Evolutionary conservation across 1,284 basidiomycete genomes (phyloP).

Genomic region (Austropuccinia psidii): DNA sequence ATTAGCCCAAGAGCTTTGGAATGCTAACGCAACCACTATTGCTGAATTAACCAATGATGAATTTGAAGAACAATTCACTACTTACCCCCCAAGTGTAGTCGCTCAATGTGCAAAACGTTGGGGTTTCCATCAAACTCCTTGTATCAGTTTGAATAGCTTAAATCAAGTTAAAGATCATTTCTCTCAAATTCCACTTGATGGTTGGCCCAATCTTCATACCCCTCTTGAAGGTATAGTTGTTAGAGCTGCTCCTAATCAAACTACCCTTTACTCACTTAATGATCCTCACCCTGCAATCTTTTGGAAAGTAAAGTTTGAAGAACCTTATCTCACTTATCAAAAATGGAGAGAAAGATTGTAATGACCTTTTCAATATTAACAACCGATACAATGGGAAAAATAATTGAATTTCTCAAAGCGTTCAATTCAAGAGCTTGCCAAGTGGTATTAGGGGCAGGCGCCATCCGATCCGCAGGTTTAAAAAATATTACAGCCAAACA

Average conservation of each 20-base stretch:
- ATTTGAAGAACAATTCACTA: conserved; percentile 94
- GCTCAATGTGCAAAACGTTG: conserved; percentile 75
- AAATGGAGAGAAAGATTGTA: conserved; percentile 98
- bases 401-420: too few relatives aligned
- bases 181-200: conserved; percentile 53
- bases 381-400: too few relatives aligned
- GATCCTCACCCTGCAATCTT: conserved; percentile 84
- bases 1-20: conserved; percentile 69
- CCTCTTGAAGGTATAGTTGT: conserved; percentile 95
- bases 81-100: conserved; percentile 62
- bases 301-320: conserved; percentile 99
- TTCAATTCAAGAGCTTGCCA: too few relatives aligned
- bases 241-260: conserved; percentile 30
- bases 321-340: conserved; percentile 97
- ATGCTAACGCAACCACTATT: conserved; percentile 77
- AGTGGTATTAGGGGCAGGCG: too few relatives aligned
- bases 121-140: conserved; percentile 80
- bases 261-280: conserved; percentile 39
- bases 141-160: conserved; percentile 58
- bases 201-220: conserved; percentile 65
- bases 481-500: too few relatives aligned
- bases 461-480: too few relatives aligned
- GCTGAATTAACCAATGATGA: conserved; percentile 85
- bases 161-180: conserved; percentile 56
- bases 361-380: too few relatives aligned